Evolutionary conservation across 306 rosid species (phyloP).

Genomic region (Begonia fuchsioides): DNA sequence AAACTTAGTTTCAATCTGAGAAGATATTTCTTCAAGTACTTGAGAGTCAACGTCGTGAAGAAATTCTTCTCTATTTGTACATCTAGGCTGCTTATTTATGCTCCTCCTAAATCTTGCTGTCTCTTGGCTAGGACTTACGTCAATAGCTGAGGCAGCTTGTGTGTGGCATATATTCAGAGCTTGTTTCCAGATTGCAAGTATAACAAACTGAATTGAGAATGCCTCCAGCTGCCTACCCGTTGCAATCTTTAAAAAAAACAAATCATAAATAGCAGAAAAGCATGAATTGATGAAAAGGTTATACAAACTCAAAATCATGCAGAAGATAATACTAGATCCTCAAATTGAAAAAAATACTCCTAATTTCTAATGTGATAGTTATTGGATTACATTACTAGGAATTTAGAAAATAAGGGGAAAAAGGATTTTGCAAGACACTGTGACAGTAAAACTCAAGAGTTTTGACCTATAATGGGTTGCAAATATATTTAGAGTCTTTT

Average conservation of each 20-base stretch:
- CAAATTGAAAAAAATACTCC: too few relatives aligned
- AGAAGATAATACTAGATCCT: too few relatives aligned
- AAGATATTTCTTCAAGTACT: conserved; percentile 40
- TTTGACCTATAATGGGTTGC: too few relatives aligned
- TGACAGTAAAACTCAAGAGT: too few relatives aligned
- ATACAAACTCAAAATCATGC: too few relatives aligned
- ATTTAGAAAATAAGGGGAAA: too few relatives aligned
- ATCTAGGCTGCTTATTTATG: conserved; percentile 39
- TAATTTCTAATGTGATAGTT: too few relatives aligned
- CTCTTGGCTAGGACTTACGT: conserved; percentile 90
- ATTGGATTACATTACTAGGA: too few relatives aligned
- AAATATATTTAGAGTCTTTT: too few relatives aligned
- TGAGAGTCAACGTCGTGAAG: conserved; percentile 29
- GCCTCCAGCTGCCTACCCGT: conserved; percentile 75
- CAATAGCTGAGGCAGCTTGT: conserved; percentile 95
- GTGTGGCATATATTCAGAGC: conserved; percentile 97
- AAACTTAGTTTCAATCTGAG: conserved; percentile 70
- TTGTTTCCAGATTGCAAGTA: conserved; percentile 98
- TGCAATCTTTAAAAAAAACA: conserved; percentile 32
- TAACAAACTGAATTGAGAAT: conserved; percentile 89
- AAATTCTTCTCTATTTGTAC: conserved; percentile 41
- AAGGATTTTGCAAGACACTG: too few relatives aligned
- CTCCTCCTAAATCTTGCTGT: conserved; percentile 50
- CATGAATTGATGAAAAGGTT: too few relatives aligned
- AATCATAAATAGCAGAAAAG: too few relatives aligned